Conservation (phyloP, 768 basidiomycete genomes). For the Lentinula edodes region DNA sequence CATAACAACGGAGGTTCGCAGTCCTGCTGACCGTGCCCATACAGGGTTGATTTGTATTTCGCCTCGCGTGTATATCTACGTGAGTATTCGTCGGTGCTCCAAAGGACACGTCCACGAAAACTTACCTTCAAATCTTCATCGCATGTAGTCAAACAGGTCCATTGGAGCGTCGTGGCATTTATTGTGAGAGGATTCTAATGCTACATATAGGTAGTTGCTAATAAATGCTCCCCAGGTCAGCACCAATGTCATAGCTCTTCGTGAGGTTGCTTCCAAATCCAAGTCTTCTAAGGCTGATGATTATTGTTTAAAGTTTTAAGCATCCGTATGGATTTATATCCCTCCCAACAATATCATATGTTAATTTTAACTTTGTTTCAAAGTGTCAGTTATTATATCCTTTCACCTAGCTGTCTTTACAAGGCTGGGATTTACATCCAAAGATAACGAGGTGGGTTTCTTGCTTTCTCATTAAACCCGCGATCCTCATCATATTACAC, state of each 20-base stretch:
- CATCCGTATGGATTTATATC: background rate
- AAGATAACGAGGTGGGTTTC: background rate
- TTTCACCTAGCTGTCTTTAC: background rate
- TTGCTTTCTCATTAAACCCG: background rate
- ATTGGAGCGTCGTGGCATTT: background rate
- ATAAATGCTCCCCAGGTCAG: background rate
- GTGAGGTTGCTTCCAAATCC: background rate
- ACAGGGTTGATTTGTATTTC: conserved; percentile 1
- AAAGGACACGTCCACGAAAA: background rate
- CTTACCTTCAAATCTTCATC: too few species aligned
- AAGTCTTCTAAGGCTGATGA: background rate
- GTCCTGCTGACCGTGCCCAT: background rate
- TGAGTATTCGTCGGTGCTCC: background rate
- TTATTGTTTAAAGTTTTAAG: background rate
- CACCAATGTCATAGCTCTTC: background rate
- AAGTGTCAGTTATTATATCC: background rate
- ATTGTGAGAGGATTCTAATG: background rate
- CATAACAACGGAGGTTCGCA: background rate
- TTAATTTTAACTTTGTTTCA: background rate
- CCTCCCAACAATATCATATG: background rate
- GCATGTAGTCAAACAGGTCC: conserved; percentile 2
- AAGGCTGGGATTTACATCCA: background rate
- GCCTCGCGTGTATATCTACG: conserved; percentile 3
- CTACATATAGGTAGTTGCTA: background rate
- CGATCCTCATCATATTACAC: background rate